These are phyloP conservation scores for Colletotrichum cereale DNA, from an alignment of 2,329 filamentous ascomycete species.

Conservation along the genomic window DNA sequence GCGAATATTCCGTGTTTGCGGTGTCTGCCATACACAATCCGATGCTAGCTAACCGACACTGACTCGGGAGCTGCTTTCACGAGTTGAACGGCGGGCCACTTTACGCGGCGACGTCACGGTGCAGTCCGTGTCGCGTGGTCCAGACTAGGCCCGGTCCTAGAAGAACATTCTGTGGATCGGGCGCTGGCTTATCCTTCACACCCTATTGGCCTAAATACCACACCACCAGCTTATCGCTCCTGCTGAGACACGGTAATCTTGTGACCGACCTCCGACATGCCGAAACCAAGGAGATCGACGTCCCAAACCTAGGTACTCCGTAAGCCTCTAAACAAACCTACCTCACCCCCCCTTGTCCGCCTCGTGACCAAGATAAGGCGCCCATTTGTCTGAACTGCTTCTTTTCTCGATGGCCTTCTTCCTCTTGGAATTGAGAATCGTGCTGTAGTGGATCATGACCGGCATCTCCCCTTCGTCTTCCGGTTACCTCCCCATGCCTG, in stretches of 20 bases:
- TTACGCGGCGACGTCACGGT: conserved; percentile 32
- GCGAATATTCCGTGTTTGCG: not conserved
- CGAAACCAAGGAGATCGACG: conserved; percentile 11
- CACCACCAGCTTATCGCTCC: not conserved
- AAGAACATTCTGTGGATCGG: not conserved
- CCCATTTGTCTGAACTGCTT: not conserved
- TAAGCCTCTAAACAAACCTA: not conserved
- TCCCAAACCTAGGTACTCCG: conserved; percentile 14
- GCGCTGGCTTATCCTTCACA: not conserved
- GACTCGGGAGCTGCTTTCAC: not conserved
- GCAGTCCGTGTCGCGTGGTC: conserved; percentile 26
- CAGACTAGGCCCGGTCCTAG: conserved; percentile 9
- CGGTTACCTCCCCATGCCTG: conserved; percentile 68
- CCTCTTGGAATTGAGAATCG: conserved; percentile 1
- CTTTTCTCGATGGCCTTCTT: conserved; percentile 26
- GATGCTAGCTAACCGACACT: not conserved
- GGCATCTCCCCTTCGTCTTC: conserved; percentile 56
- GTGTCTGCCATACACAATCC: not conserved
- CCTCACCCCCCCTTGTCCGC: not conserved
- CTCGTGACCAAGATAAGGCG: conserved; percentile 13
- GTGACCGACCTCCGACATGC: conserved; percentile 31
- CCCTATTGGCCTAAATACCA: not conserved
- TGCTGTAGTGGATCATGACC: conserved; percentile 47
- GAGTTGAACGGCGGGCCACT: not conserved
- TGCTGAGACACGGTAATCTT: conserved; percentile 31